A percentile compares a stretch with the other conserved stretches of the same genome.
These are phyloP conservation scores for Globisporangium spiculum DNA, from an alignment of 352 stramenopile genomes.

Conservation along the genomic window DNA sequence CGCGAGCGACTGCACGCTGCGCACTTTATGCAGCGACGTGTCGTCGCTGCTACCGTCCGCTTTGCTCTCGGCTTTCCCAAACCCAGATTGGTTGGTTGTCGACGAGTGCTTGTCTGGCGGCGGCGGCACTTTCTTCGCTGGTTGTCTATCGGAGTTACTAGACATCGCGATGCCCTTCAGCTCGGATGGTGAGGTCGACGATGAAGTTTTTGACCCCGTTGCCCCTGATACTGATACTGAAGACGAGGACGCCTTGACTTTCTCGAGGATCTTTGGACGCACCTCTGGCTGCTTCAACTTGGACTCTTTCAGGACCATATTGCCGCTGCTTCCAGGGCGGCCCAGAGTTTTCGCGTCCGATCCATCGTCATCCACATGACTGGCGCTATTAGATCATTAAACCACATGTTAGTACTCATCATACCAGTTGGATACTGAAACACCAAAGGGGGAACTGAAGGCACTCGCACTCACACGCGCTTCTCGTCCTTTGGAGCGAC, in stretches of 20 bases:
- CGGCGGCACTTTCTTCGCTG: constrained; percentile 45
- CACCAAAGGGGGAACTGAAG: background rate
- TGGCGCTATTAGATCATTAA: constrained; percentile 7
- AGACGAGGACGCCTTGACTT: constrained; percentile 25
- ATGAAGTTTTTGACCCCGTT: background rate
- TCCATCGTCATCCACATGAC: constrained; percentile 14
- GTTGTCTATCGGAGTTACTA: constrained; percentile 14
- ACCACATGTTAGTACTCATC: too few species aligned
- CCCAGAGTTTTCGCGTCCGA: constrained; percentile 15
- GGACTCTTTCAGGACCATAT: constrained; percentile 44
- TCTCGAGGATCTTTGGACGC: constrained; percentile 42
- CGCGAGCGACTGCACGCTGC: constrained; percentile 77
- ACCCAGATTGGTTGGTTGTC: constrained; percentile 6
- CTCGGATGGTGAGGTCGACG: background rate
- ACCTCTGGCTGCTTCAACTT: constrained; percentile 68
- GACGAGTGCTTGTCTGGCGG: constrained; percentile 36
- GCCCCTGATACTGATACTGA: constrained; percentile 10
- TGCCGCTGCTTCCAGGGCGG: constrained; percentile 13
- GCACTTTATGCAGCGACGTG: constrained; percentile 51
- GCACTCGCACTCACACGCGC: constrained; percentile 21
- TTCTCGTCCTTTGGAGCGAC: constrained; percentile 32
- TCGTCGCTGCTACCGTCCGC: constrained; percentile 12
- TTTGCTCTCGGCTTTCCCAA: constrained; percentile 42
- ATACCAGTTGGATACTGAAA: too few species aligned
- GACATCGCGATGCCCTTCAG: constrained; percentile 6